phyloP scores from a whole-genome alignment of 73 alveolate genomes.

The Paramecium biaurelia region DNA sequence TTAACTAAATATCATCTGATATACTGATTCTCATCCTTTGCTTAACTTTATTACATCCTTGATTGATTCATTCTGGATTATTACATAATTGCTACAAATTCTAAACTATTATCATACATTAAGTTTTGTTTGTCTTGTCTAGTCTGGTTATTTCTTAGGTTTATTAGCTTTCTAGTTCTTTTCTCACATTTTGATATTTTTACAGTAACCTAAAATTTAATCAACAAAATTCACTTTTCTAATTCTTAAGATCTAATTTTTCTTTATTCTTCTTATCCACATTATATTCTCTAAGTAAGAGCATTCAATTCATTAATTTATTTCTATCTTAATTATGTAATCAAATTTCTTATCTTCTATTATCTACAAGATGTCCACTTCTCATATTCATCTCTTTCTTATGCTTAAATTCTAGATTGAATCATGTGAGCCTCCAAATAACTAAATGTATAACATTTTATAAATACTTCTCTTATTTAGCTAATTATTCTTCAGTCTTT shows the following conservation, averaged over 20 bases:
- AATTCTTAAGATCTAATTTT: slow-evolving; percentile 59
- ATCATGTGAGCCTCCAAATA: slow-evolving; percentile 63
- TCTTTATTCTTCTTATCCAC: slow-evolving; percentile 62
- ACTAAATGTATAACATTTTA: background rate
- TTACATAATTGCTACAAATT: slow-evolving; percentile 8
- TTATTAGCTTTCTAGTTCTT: slow-evolving; percentile 60
- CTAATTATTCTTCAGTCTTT: slow-evolving; percentile 63
- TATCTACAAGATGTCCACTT: slow-evolving; percentile 52
- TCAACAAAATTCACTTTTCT: slow-evolving; percentile 41
- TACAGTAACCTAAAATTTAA: slow-evolving; percentile 46
- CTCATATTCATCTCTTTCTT: slow-evolving; percentile 62
- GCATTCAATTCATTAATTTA: slow-evolving; percentile 58
- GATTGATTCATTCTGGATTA: slow-evolving; percentile 50
- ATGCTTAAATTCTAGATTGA: slow-evolving; percentile 18
- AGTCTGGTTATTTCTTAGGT: slow-evolving; percentile 56
- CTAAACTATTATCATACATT: background rate
- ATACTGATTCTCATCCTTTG: background rate
- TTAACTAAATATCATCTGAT: slow-evolving; percentile 16
- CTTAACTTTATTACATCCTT: background rate
- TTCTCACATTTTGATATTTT: slow-evolving; percentile 62
- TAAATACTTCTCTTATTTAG: slow-evolving; percentile 59
- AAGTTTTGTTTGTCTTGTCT: slow-evolving; percentile 42
- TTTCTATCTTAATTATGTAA: slow-evolving; percentile 27
- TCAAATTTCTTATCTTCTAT: slow-evolving; percentile 49
- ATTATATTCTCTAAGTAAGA: slow-evolving; percentile 34